Evolutionary conservation across 441 rosid genomes (phyloP), one percentile per base, ranked within the genome.

Genomic region (Gossypium trilobum): DNA sequence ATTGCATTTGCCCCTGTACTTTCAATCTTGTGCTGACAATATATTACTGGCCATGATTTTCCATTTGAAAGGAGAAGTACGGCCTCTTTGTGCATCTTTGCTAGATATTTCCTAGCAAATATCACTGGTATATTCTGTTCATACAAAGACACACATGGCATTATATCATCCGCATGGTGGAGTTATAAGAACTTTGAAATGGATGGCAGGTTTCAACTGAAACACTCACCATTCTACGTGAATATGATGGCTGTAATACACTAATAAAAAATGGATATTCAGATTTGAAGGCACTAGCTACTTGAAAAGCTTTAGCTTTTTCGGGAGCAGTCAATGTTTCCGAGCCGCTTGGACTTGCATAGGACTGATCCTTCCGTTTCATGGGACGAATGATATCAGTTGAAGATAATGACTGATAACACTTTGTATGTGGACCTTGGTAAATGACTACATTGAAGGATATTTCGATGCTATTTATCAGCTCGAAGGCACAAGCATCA

Each of bases 401-500:
- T 17, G 4, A 36, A 62, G 68, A 1, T 9, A 10, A 9, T 19
- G 68, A 62, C 9, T 36, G n/a, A 17, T 9, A 23, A 39, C 14
- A 17, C n/a, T 42, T 42, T 42, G 54, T 14, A 42, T 42, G n/a
- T 33, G n/a, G 36, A 7, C 55, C 70, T 22, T 13, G 29, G 50
- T 19, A 33, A 10, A 27, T 51, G 16, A 33, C 31, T 31, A 70
- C 73, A 17, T 70, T 70, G 48, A 70, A 42, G 4, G 31, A 6
- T 19, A 56, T 39, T 20, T 70, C 51, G 11, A 33, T 70, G 54
- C 63, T 7, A 39, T 36, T 58, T 36, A 56, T 70, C 16, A 55
- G 63, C 55, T 70, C 73, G 25, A 70, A 70, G 54, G 46, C 65
- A 2, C 64, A 70, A 36, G 44, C 64, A 70, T 70, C 63, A 17